phyloP scores from a whole-genome alignment of 2,329 filamentous ascomycete species.

The Clarireedia hainanense region DNA sequence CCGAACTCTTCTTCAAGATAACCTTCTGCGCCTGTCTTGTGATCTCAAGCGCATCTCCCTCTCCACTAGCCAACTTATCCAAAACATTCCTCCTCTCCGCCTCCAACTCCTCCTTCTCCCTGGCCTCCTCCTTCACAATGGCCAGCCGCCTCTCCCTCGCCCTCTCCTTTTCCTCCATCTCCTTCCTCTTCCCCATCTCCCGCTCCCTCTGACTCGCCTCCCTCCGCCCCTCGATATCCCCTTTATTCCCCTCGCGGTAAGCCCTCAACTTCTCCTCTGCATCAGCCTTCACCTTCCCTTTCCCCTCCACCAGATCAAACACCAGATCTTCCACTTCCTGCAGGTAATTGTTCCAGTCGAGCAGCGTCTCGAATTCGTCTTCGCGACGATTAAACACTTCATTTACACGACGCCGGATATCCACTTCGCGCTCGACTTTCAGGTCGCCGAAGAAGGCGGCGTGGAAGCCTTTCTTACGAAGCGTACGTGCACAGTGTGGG shows the following conservation, averaged over 20 bases:
- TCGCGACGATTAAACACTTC: constrained; percentile 79
- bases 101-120: constrained; percentile 56
- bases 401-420: constrained; percentile 75
- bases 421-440: constrained; percentile 82
- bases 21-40: constrained; percentile 49
- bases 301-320: constrained; percentile 73
- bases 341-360: constrained; percentile 88
- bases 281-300: constrained; percentile 44
- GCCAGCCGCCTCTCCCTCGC: constrained; percentile 54
- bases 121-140: constrained; percentile 60
- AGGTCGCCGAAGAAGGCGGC: constrained; percentile 87
- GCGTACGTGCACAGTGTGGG: constrained; percentile 76
- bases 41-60: constrained; percentile 51
- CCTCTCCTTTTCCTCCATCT: constrained; percentile 60
- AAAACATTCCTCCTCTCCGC: constrained; percentile 63
- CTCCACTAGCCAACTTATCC: constrained; percentile 55
- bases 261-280: constrained; percentile 46
- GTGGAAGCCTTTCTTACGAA: constrained; percentile 78
- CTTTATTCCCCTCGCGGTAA: constrained; percentile 68
- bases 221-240: constrained; percentile 56
- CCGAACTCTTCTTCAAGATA: constrained; percentile 63
- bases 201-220: constrained; percentile 47
- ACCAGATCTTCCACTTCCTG: constrained; percentile 87
- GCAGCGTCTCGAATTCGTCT: constrained; percentile 81
- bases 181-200: constrained; percentile 42